Conservation (phyloP, 129 eudicot species). For the carrot (Daucus carota) region DNA sequence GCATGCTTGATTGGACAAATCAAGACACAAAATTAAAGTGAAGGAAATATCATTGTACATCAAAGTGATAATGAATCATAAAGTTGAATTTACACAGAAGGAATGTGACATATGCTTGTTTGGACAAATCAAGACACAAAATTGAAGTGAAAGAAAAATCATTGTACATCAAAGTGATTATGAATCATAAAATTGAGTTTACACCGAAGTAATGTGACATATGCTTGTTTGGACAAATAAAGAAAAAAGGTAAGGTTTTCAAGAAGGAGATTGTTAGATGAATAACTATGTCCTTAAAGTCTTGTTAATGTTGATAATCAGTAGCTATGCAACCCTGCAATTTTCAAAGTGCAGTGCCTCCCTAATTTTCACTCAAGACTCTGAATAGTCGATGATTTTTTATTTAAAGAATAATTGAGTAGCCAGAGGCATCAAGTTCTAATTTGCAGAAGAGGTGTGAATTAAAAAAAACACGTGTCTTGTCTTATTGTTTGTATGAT, state of each 20-base stretch:
- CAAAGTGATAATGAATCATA: background rate
- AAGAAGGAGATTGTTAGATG: background rate
- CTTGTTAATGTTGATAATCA: too few species aligned
- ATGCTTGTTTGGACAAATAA: background rate
- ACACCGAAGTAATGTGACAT: background rate
- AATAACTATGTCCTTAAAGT: background rate
- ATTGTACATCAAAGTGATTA: background rate
- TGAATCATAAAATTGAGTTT: background rate
- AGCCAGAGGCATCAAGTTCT: too few species aligned
- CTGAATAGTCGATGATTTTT: too few species aligned
- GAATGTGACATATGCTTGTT: background rate
- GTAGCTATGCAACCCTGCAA: background rate
- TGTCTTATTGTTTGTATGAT: too few species aligned
- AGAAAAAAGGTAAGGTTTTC: background rate
- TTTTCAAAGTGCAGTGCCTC: too few species aligned
- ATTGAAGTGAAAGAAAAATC: background rate
- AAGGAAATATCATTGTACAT: background rate
- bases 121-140: background rate
- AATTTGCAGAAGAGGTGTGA: too few species aligned
- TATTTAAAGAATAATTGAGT: too few species aligned
- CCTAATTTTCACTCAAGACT: too few species aligned
- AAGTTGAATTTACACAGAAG: background rate
- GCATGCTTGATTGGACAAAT: background rate
- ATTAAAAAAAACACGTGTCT: too few species aligned
- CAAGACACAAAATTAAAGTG: background rate